Conservation (phyloP, 192 early-diverging fungal species). For the Coemansia sp. region DNA sequence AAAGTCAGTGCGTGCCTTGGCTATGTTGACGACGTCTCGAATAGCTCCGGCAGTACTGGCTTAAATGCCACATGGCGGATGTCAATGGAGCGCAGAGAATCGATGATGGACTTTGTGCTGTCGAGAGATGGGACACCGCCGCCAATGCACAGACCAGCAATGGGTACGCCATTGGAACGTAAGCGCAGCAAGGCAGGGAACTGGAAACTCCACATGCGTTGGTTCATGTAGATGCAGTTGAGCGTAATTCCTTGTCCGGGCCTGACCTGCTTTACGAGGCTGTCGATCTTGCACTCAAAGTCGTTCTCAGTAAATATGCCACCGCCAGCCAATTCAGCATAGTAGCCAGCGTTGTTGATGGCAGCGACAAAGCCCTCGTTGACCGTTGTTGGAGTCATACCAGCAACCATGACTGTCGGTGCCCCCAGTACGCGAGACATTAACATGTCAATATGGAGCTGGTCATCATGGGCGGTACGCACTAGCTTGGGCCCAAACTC, state of each 20-base stretch:
- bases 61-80: conserved; percentile 84
- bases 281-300: conserved; percentile 69
- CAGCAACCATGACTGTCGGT: conserved; percentile 93
- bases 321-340: conserved; percentile 89
- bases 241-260: conserved; percentile 89
- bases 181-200: conserved; percentile 78
- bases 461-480: conserved; percentile 54
- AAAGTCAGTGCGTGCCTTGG: conserved; percentile 77
- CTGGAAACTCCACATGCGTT: conserved; percentile 82
- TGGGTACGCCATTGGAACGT: conserved; percentile 83
- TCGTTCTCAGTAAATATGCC: conserved; percentile 79
- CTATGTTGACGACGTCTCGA: conserved; percentile 83
- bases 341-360: conserved; percentile 87
- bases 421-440: conserved; percentile 86
- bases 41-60: conserved; percentile 76
- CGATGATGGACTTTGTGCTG: conserved; percentile 81
- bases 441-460: conserved; percentile 83
- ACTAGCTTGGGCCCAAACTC: conserved; percentile 86
- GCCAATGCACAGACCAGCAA: conserved; percentile 89
- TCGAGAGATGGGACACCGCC: conserved; percentile 91
- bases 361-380: conserved; percentile 80
- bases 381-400: conserved; percentile 91
- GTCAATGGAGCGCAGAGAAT: conserved; percentile 71
- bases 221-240: conserved; percentile 76
- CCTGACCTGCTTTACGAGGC: conserved; percentile 70